Evolutionary conservation across 352 stramenopile genomes (phyloP), one percentile per base, ranked within the genome.

Genomic region (Lagenidium sp.): DNA sequence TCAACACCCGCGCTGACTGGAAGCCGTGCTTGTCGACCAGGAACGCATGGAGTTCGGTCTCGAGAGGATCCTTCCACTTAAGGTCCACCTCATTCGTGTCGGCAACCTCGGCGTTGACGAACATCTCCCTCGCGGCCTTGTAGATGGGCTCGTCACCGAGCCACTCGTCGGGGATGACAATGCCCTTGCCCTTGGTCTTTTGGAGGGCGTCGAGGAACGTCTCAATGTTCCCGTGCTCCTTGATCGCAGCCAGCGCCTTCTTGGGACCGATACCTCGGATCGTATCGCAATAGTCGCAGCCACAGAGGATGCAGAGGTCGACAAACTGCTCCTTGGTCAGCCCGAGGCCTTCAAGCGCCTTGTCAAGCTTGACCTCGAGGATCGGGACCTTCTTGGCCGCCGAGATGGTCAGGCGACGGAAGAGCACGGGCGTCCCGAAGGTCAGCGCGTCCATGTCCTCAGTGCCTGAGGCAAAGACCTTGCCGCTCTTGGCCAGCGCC

Each of bases 371-470:
- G 32, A 97, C 83, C 54, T 97, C 86, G 6, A 96, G 58, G 28
- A 97, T 90, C 1, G 89, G 84, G 32, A 95, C 72, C 39, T 96
- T 96, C 57, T 90, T 88, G 39, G 73, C 76, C 1, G 82, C 80
- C 6, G 80, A 79, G 28, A 96, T 75, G 16, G 87, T 97, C 47
- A 97, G 51, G 15, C 84, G 81, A 24, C 96, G 88, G 21, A 98
- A 82, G 26, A 98, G 61, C 42, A 98, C 78, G 0, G 97, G 96
- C n/a, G 96, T 96, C 16, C 78, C 77, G 62, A 99, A 99, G 21
- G 96, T 99, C 47, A 99, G 70, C 13, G 93, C 93, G 59, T 99
- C 97, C 96, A 99, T 99, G 75, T 99, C 97, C 73, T 99, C 97
- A 0, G 96, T 99, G 18, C 84, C 96, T 0, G 88, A 83, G 4